Evolutionary conservation across 2,329 filamentous ascomycete genomes (phyloP), one percentile per base, ranked within the genome.

Genomic region (Pezicula neosporulosa): DNA sequence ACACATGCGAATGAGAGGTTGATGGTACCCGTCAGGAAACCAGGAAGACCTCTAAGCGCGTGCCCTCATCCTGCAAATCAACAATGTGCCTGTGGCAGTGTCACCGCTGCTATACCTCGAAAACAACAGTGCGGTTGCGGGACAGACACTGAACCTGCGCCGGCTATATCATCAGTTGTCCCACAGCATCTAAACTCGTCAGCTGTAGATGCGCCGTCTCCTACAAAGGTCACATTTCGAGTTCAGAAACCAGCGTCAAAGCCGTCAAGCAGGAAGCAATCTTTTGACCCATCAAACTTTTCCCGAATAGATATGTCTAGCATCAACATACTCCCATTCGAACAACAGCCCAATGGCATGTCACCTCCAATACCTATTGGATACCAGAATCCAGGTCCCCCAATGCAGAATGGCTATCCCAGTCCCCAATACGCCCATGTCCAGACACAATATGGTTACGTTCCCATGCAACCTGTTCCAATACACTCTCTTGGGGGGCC

Each of bases 11-110:
- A 77, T 56, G 85, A 88, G 60, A 81, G 86, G 52, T 71, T 88
- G 33, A 82, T 89, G 76, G 74, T 88, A 3, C 82, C 83, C 19
- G 86, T 90, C 15, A 80, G 85, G 56, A 89, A 89, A 63, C 86
- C 86, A 15, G 86, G 86, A 16, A 77, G 86, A 46, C 86, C 86
- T 8, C 69, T 89, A 49, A 88, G 84, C 66, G 78, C 80, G 49
- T 89, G 86, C 61, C 85, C 86, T 49, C 86, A 89, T 60, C 78
- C 82, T 6, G 58, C 56, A 52, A 58, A 60, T 39, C 61, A 63
- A 42, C 74, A 77, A 28, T 81, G 81, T 47, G 78, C 78, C 38
- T 89, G 85, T 65, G 76, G 75, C 41, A 77, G 78, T 53, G 76
- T 88, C n/a, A 86, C 84, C 15, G 82, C 81, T 33, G 82, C 82